These are phyloP conservation scores for Ophiostoma sp. DNA, from an alignment of 2,329 filamentous ascomycete genomes.

Conservation along the genomic window DNA sequence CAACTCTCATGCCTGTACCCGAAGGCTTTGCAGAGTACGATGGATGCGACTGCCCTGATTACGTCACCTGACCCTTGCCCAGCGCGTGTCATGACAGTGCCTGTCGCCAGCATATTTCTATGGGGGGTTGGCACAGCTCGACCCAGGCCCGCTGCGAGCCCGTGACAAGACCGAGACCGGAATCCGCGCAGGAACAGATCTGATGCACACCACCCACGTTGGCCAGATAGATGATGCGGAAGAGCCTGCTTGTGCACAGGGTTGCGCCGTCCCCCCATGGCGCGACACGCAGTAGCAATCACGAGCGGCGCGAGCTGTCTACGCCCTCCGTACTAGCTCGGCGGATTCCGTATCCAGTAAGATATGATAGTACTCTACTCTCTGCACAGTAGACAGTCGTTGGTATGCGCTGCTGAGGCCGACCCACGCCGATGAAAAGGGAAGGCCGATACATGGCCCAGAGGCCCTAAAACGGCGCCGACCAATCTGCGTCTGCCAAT, in stretches of 20 bases:
- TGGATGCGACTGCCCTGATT: neutral
- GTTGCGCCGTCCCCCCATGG: neutral
- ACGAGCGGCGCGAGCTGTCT: neutral
- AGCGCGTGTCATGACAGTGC: neutral
- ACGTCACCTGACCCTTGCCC: conserved; percentile 12
- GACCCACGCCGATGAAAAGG: conserved; percentile 5
- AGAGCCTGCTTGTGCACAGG: neutral
- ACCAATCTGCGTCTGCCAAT: conserved; percentile 24
- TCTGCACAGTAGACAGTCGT: neutral
- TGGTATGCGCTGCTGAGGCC: neutral
- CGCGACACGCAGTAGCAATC: neutral
- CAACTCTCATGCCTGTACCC: neutral
- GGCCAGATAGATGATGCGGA: neutral
- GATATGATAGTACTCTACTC: neutral
- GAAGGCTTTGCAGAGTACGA: neutral
- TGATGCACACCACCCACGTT: neutral
- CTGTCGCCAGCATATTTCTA: too few species aligned
- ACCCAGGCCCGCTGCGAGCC: neutral
- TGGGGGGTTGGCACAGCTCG: neutral
- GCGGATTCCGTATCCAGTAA: neutral
- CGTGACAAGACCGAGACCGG: neutral
- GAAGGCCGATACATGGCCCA: neutral
- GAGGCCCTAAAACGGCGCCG: neutral
- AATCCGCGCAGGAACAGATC: neutral
- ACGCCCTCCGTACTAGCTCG: neutral